These are phyloP conservation scores for Turritis glabra DNA, from an alignment of 345 rosid species.

Conservation along the genomic window DNA sequence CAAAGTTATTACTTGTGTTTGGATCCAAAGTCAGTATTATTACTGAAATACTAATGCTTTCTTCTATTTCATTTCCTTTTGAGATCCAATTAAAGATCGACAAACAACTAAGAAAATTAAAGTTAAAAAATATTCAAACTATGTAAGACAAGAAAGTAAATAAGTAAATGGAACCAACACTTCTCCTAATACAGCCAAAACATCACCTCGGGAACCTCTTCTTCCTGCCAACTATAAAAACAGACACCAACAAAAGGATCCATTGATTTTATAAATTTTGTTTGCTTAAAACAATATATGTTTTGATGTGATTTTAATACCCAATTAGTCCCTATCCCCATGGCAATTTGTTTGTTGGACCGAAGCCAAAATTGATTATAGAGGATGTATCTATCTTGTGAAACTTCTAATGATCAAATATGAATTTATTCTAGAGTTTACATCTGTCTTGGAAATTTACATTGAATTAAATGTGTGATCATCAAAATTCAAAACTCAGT, in stretches of 20 bases:
- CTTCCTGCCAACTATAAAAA: conserved; percentile 59
- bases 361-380: conserved; percentile 28
- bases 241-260: conserved; percentile 48
- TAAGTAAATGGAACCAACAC: conserved; percentile 20
- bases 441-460: neutral
- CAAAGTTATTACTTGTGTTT: conserved; percentile 17
- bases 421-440: neutral
- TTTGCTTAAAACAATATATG: conserved; percentile 19
- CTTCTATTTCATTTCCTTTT: neutral
- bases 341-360: conserved; percentile 37
- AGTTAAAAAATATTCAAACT: conserved; percentile 6
- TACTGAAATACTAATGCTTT: neutral
- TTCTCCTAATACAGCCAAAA: conserved; percentile 48
- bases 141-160: conserved; percentile 25
- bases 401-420: neutral
- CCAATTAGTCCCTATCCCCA: conserved; percentile 3
- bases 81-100: conserved; percentile 25
- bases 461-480: neutral
- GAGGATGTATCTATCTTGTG: conserved; percentile 11
- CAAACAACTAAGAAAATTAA: neutral
- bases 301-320: conserved; percentile 16
- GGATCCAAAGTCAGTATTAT: conserved; percentile 6
- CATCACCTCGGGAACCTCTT: conserved; percentile 58
- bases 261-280: conserved; percentile 10
- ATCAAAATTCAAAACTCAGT: neutral